These are phyloP conservation scores for Solanum lignicaule DNA, from an alignment of 257 asterid species.

Conservation along the genomic window DNA sequence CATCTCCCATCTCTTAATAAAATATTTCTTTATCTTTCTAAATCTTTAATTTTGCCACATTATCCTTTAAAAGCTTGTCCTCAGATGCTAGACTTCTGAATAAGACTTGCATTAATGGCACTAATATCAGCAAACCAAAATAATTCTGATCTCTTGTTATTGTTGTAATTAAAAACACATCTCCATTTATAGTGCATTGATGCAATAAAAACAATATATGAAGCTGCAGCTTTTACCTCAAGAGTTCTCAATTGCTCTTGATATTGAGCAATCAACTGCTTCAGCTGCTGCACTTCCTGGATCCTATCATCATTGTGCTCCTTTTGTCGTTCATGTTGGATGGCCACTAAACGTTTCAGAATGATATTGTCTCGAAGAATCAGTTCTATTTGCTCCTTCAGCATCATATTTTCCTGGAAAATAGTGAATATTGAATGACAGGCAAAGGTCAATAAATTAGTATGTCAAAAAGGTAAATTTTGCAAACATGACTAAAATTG, in stretches of 20 bases:
- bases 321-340: slow-evolving; percentile 77
- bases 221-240: slow-evolving; percentile 35
- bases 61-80: not conserved
- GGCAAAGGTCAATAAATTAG: not conserved
- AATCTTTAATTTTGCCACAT: not conserved
- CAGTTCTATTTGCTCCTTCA: slow-evolving; percentile 60
- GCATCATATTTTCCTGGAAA: slow-evolving; percentile 52
- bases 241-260: slow-evolving; percentile 65
- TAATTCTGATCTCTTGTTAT: not conserved
- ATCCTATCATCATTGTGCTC: slow-evolving; percentile 57
- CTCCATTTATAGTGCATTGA: not conserved
- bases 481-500: not conserved
- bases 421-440: not conserved
- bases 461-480: not conserved
- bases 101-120: not conserved
- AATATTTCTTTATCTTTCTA: not conserved
- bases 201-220: not conserved
- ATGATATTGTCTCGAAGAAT: slow-evolving; percentile 44
- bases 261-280: slow-evolving; percentile 52
- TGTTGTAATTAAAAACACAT: not conserved
- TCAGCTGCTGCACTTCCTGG: slow-evolving; percentile 60
- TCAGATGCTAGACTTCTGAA: not conserved
- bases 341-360: slow-evolving; percentile 74
- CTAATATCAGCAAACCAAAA: not conserved
- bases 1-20: not conserved